phyloP scores from a whole-genome alignment of 768 basidiomycete genomes.

The Mycena galopus region DNA sequence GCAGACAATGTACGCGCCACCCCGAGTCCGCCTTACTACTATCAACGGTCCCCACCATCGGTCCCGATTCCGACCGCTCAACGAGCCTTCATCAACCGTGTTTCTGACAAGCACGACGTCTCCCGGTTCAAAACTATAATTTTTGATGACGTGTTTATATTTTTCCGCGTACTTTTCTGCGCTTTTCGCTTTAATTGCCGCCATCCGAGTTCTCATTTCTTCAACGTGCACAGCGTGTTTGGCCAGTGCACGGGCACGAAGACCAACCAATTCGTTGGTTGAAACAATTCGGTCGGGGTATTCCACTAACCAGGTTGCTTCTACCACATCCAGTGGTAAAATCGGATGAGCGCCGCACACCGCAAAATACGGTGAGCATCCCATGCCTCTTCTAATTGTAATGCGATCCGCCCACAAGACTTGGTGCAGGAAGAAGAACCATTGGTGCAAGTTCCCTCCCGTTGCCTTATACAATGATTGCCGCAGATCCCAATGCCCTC shows the following conservation, averaged over 20 bases:
- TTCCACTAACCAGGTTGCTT: slow-evolving; percentile 44
- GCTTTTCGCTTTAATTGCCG: slow-evolving; percentile 22
- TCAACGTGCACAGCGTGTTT: slow-evolving; percentile 37
- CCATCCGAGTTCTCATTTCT: slow-evolving; percentile 19
- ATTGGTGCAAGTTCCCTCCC: neutral
- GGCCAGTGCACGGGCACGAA: slow-evolving; percentile 23
- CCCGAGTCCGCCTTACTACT: slow-evolving; percentile 33
- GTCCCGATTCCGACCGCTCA: slow-evolving; percentile 33
- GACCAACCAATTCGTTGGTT: slow-evolving; percentile 37
- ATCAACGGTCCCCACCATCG: slow-evolving; percentile 42
- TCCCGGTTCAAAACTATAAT: slow-evolving; percentile 34
- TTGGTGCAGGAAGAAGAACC: neutral
- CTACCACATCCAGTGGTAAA: slow-evolving; percentile 41
- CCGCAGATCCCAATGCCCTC: neutral
- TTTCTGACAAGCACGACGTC: slow-evolving; percentile 42
- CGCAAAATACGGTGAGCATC: slow-evolving; percentile 39
- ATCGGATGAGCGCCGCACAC: slow-evolving; percentile 38
- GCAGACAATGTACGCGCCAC: slow-evolving; percentile 17
- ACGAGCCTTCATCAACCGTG: slow-evolving; percentile 35
- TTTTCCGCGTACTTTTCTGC: slow-evolving; percentile 39
- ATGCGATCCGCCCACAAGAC: slow-evolving; percentile 38
- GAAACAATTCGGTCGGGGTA: slow-evolving; percentile 25
- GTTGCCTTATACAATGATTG: neutral
- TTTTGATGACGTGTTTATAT: slow-evolving; percentile 26
- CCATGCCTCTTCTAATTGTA: slow-evolving; percentile 29